Conservation (phyloP, 1,284 basidiomycete genomes). For the Ceratobasidium sp. region DNA sequence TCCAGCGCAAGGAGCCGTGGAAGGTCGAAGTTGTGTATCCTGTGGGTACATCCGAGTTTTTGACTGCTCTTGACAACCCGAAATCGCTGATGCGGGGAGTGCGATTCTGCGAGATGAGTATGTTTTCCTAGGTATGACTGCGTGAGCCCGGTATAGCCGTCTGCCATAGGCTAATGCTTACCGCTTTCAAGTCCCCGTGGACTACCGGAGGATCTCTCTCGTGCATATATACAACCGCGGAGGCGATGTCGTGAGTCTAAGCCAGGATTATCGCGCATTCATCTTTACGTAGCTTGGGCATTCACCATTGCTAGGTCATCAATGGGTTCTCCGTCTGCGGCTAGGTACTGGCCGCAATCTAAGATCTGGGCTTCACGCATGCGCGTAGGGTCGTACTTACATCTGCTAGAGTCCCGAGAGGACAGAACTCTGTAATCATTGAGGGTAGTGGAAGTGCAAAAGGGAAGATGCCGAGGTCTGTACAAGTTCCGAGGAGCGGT, state of each 20-base stretch:
- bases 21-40: constrained; percentile 40
- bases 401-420: constrained; percentile 35
- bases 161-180: neutral
- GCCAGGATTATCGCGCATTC: constrained; percentile 24
- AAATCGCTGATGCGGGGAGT: constrained; percentile 45
- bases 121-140: constrained; percentile 25
- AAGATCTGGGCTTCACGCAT: neutral
- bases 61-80: constrained; percentile 42
- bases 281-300: neutral
- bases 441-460: constrained; percentile 40
- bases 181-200: constrained; percentile 46
- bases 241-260: constrained; percentile 40
- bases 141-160: neutral
- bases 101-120: constrained; percentile 38
- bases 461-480: constrained; percentile 32
- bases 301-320: constrained; percentile 39
- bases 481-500: constrained; percentile 44
- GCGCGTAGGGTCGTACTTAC: constrained; percentile 2
- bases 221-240: constrained; percentile 44
- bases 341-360: constrained; percentile 8
- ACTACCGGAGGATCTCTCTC: constrained; percentile 40
- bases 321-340: neutral
- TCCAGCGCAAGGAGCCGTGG: constrained; percentile 37
- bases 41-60: constrained; percentile 36
- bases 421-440: constrained; percentile 40